phyloP scores from a whole-genome alignment of 768 basidiomycete genomes.

The Trametes villosa region DNA sequence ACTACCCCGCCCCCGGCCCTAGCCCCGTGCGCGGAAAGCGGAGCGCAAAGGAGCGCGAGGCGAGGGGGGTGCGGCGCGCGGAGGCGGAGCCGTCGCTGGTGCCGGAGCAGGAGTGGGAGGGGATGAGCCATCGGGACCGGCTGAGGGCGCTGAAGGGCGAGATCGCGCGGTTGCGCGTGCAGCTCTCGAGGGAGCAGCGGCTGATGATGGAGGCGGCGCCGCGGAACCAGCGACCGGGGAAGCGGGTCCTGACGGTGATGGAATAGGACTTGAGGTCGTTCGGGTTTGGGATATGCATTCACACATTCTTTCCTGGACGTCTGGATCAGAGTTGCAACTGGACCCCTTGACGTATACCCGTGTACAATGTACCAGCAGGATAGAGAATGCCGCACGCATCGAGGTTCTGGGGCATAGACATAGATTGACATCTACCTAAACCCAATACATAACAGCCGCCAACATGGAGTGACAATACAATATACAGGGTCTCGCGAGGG shows the following conservation, averaged over 20 bases:
- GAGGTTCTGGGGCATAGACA: conserved; percentile 1
- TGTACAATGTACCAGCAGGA: no score
- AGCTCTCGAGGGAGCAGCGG: conserved; percentile 10
- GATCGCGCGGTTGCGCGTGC: background rate
- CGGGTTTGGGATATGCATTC: background rate
- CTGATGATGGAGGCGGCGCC: conserved; percentile 11
- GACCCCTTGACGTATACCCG: no score
- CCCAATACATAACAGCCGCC: conserved; percentile 12
- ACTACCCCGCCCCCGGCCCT: no score
- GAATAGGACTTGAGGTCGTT: background rate
- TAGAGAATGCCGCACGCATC: background rate
- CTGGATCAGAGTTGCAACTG: no score
- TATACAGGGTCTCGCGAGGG: conserved; percentile 18
- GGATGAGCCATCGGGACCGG: background rate
- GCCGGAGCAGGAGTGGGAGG: no score
- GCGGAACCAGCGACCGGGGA: background rate
- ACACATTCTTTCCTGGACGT: background rate
- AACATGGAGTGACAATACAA: conserved; percentile 11
- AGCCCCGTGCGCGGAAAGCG: no score
- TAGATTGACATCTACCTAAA: conserved; percentile 8
- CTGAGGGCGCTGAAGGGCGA: background rate
- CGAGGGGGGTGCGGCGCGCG: no score
- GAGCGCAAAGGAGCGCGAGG: background rate
- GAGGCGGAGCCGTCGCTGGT: background rate
- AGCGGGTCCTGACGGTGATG: background rate